Evolutionary conservation across 495 filamentous ascomycete species (phyloP).

Genomic region (Aspergillus bridgeri): DNA sequence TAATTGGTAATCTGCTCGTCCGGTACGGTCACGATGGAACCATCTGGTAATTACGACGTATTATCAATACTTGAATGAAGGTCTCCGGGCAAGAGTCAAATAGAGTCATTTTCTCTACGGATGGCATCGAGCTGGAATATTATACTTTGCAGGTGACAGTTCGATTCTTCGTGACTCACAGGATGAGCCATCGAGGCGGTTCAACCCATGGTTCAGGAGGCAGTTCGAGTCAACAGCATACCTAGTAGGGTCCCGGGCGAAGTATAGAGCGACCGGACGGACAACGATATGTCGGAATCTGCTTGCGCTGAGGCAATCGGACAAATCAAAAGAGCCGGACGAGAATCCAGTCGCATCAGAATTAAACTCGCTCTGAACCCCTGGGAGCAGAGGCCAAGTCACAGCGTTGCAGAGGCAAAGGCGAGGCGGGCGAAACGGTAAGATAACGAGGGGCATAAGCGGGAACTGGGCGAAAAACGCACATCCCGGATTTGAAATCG

Average conservation of each 20-base stretch:
- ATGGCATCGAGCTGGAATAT: too few species aligned
- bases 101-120: too few species aligned
- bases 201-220: background rate
- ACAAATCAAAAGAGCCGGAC: background rate
- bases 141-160: background rate
- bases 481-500: conserved; percentile 32
- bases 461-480: conserved; percentile 23
- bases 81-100: too few species aligned
- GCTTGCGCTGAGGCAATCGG: background rate
- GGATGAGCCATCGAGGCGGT: background rate
- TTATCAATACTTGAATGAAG: background rate
- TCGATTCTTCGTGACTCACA: background rate
- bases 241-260: too few species aligned
- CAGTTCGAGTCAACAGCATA: too few species aligned
- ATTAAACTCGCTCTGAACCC: background rate
- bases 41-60: background rate
- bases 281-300: background rate
- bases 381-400: background rate
- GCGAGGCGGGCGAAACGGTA: background rate
- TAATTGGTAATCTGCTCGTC: background rate
- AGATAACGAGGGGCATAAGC: conserved; percentile 20
- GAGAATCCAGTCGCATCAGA: background rate
- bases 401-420: too few species aligned
- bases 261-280: too few species aligned
- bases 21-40: too few species aligned